Evolutionary conservation across 495 filamentous ascomycete species (phyloP).

Genomic region (Lasiosphaeriaceae sp.): DNA sequence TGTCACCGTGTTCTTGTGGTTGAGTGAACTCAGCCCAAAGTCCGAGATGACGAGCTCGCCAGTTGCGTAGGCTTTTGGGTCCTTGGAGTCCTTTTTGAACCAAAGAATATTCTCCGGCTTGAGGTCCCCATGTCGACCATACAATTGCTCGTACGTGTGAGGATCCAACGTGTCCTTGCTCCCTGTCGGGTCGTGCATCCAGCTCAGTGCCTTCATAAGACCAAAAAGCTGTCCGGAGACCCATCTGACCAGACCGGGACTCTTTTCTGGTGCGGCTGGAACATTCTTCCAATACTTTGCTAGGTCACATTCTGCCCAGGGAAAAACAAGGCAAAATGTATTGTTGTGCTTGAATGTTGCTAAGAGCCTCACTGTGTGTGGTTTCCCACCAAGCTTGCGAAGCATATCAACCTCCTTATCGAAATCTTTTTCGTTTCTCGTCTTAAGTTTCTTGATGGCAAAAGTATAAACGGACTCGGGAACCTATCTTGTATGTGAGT

Average conservation of each 20-base stretch:
- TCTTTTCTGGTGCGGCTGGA: background rate
- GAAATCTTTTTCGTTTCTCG: background rate
- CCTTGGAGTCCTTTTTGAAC: background rate
- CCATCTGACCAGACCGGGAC: background rate
- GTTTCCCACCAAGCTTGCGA: background rate
- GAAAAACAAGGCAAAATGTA: background rate
- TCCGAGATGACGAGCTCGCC: constrained; percentile 11
- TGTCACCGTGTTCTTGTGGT: constrained; percentile 3
- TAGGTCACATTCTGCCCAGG: background rate
- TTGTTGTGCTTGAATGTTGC: background rate
- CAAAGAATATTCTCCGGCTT: constrained; percentile 18
- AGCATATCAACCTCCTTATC: background rate
- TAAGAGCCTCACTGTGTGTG: background rate
- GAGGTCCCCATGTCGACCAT: constrained; percentile 16
- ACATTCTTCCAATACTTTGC: background rate
- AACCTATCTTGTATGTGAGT: background rate
- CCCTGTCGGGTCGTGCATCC: no score
- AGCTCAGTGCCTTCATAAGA: background rate
- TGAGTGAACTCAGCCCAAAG: constrained; percentile 10
- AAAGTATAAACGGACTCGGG: background rate
- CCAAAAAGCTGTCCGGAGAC: background rate
- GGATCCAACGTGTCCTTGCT: background rate
- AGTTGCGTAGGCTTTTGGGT: background rate
- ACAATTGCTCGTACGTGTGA: background rate
- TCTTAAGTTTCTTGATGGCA: background rate